Percentiles rank a stretch among this genome's conserved stretches.
Conservation (phyloP, 164 flowering plant species). For the Nymphaea thermarum region DNA sequence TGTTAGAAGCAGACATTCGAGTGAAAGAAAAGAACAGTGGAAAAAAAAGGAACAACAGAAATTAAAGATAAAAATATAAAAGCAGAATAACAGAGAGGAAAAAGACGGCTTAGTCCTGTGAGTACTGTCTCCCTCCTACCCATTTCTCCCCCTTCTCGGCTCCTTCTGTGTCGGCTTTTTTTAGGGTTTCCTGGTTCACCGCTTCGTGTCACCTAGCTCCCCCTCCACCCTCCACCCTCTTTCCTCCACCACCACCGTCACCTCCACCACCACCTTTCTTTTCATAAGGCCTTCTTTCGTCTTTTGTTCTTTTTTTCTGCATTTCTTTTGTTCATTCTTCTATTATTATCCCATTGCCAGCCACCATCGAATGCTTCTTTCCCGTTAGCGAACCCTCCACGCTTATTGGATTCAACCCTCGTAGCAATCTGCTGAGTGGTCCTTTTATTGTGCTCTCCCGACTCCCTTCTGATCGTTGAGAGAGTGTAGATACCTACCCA, state of each 20-base stretch:
- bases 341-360: too few relatives aligned
- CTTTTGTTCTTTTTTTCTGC: background rate
- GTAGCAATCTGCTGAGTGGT: background rate
- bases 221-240: background rate
- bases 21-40: too few relatives aligned
- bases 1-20: too few relatives aligned
- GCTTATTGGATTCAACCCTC: background rate
- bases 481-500: background rate
- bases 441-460: background rate
- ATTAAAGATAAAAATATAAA: too few relatives aligned
- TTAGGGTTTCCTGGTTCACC: background rate
- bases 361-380: too few relatives aligned
- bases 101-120: background rate
- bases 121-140: background rate
- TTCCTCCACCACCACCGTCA: too few relatives aligned
- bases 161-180: background rate
- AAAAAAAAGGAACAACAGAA: too few relatives aligned
- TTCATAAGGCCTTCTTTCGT: too few relatives aligned
- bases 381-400: too few relatives aligned
- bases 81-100: background rate
- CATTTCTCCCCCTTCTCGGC: background rate
- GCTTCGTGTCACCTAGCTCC: background rate
- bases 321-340: background rate
- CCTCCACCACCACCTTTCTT: too few relatives aligned
- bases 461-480: background rate